Conservation (phyloP, 1,284 basidiomycete genomes). For the Leccinum fuscescens region DNA sequence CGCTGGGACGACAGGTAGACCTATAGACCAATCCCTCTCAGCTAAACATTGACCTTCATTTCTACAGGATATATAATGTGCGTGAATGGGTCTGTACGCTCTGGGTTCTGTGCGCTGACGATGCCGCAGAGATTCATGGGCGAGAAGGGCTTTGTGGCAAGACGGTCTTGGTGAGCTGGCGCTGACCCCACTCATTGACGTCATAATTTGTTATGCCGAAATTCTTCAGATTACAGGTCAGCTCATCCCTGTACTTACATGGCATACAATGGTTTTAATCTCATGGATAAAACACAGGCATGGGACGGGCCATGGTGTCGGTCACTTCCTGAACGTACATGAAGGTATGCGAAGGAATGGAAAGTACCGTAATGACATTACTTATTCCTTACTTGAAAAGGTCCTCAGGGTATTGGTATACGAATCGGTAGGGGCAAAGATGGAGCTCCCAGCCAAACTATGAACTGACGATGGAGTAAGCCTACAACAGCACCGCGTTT, state of each 20-base stretch:
- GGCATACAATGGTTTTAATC: neutral
- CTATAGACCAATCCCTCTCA: neutral
- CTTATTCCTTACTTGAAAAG: conserved; percentile 23
- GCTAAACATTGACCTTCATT: neutral
- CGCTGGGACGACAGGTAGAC: conserved; percentile 76
- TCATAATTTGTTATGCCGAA: neutral
- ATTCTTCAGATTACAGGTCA: conserved; percentile 44
- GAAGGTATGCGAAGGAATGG: conserved; percentile 49
- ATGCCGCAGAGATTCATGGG: conserved; percentile 73
- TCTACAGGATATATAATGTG: conserved; percentile 59
- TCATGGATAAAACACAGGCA: conserved; percentile 47
- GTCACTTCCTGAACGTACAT: conserved; percentile 91
- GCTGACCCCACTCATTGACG: neutral
- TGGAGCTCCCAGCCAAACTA: neutral
- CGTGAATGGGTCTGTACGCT: neutral
- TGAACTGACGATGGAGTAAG: conserved; percentile 34
- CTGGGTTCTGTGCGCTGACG: conserved; percentile 7
- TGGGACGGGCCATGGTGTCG: conserved; percentile 93
- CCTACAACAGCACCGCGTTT: conserved; percentile 66
- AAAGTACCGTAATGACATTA: neutral
- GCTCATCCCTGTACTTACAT: neutral
- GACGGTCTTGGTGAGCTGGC: conserved; percentile 75
- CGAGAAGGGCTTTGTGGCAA: conserved; percentile 83
- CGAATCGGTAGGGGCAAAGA: conserved; percentile 55
- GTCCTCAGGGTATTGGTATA: conserved; percentile 85